A percentile compares a stretch with the other conserved stretches of the same genome.
phyloP scores from a whole-genome alignment of 176 grass and related monocot genomes.

The Tillandsia leiboldiana region DNA sequence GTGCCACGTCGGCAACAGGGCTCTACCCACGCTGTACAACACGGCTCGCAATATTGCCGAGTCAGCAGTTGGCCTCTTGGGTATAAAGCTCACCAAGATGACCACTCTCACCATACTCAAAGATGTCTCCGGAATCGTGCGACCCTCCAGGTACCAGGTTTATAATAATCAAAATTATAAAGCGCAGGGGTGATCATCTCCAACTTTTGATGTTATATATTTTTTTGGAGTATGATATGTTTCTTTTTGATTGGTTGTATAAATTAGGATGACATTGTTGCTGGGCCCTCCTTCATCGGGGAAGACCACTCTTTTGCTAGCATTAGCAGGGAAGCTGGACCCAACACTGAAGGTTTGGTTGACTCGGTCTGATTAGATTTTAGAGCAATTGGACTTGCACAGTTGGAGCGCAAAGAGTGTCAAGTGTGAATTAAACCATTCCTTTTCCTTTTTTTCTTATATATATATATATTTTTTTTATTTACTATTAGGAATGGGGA shows the following conservation, averaged over 20 bases:
- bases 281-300: constrained; percentile 92
- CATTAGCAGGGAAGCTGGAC: constrained; percentile 85
- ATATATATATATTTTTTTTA: too few relatives aligned
- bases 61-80: constrained; percentile 35
- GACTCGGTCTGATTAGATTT: background rate
- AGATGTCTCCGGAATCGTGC: constrained; percentile 49
- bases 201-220: background rate
- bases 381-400: background rate
- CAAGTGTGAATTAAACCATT: background rate
- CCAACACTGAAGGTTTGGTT: constrained; percentile 26
- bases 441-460: background rate
- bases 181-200: background rate
- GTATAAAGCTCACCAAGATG: constrained; percentile 41
- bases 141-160: constrained; percentile 37
- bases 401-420: too few relatives aligned
- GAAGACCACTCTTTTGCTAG: constrained; percentile 82
- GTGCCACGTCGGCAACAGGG: constrained; percentile 71
- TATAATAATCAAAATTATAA: too few relatives aligned
- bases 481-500: constrained; percentile 22
- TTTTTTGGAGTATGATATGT: background rate
- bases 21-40: constrained; percentile 78
- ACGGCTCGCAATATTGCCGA: constrained; percentile 59
- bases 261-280: constrained; percentile 73
- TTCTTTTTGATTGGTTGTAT: background rate
- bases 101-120: constrained; percentile 55